Evolutionary conservation across 495 filamentous ascomycete species (phyloP), one percentile per base, ranked within the genome.

Genomic region (Lasiosphaeria ovina): DNA sequence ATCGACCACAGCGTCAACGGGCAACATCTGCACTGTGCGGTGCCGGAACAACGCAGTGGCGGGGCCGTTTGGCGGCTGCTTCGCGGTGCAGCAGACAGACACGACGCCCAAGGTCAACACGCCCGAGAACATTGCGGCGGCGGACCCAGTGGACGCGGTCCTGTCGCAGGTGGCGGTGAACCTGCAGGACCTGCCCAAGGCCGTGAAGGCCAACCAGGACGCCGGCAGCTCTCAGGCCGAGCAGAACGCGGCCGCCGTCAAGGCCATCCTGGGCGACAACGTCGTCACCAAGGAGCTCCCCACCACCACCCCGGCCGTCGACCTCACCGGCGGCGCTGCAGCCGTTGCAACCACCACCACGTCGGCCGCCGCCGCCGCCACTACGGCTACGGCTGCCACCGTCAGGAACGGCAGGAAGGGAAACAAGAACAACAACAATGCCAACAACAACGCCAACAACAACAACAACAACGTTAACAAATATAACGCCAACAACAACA

Each of bases 1-100:
- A 9, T 5, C 32, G n/a, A 14, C 9, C 31, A 31, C 31, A 77
- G 78, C 68, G 7, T 80, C 75, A 6, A 72, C 74, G 0, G 72
- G 71, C 3, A 79, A 83, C 50, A 78, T 86, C 56, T 86, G 83
- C 74, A 81, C 83, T 33, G 77, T 85, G 6, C 71, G 81, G 3
- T 79, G 83, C 66, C 68, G 79, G 24, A 87, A 87, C 66, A 76
- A 73, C 35, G 81, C 83, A 9, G 70, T 77, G 10, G 82, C 83
- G 0, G 83, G 82, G 0, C 82, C 83, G 1, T 86, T 85, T 63
- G 83, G 83, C 35, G 70, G 74, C 8, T 78, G 77, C 57, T 77
- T 81, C 51, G 71, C 78, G 33, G 77, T 81, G 0, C 76, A 81
- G 54, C 78, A 81, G 40, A 61, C 60, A 14, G 76, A 79, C 55